Evolutionary conservation across 345 rosid species (phyloP), one percentile per base, ranked within the genome.

Genomic region (Aethionema arabicum): DNA sequence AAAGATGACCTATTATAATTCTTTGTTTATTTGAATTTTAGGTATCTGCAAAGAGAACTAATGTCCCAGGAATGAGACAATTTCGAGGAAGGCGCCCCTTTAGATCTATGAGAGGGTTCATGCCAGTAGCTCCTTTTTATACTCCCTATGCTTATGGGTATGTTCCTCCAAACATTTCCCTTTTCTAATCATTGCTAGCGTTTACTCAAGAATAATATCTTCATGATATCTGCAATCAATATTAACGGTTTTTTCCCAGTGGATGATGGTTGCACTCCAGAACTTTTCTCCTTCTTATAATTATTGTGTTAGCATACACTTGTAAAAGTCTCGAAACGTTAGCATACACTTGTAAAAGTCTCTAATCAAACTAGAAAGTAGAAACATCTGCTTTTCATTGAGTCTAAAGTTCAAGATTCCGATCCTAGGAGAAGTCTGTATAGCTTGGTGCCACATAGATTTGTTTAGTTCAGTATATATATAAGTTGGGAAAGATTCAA

Each of bases 21-120:
- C 43, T 52, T 43, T 46, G 37, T 59, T n/a, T 59, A 59, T 56
- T 66, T 56, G 2, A 12, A 66, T 11, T 31, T 32, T 76, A 90
- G 99, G 97, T 93, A 32, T 93, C 97, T 56, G 96, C 96, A 0
- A 93, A 93, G 81, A 81, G 99, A 73, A 93, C 99, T 51, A 93
- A 93, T 46, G 38, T 93, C 73, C 99, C 99, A 7, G 99, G 99
- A 63, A 73, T 93, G 99, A 93, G 80, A 74, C 97, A 83, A 30
- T 93, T 66, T 70, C 82, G 97, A 59, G 99, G 99, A 76, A 86
- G 99, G 75, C 86, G 87, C 1, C 62, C 96, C 40, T 88, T 86
- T 69, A 83, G 97, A 75, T 79, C 91, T 41, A 83, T 86, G 68
- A 87, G 97, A 65, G 89, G 97, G 4, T 90, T 87, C 70, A 70